Evolutionary conservation across 805 yeast species (phyloP), one percentile per base, ranked within the genome.

Genomic region (Torulaspora franciscae): DNA sequence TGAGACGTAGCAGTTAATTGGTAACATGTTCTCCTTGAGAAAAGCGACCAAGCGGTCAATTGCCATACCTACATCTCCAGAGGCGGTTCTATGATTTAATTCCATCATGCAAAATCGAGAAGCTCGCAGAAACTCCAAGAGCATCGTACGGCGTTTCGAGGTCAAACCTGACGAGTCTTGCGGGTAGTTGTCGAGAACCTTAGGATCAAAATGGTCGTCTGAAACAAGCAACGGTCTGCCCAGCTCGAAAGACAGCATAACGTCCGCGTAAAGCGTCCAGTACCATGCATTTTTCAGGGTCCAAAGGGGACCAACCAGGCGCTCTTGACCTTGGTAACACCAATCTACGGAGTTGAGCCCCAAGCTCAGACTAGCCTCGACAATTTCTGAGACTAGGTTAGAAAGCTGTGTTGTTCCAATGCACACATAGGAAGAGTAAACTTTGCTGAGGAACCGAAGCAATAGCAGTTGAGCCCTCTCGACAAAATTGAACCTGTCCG

Each of bases 391-490:
- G 7, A 61, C 46, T 6, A 57, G 22, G n/a, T 49, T 45, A 4
- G 49, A 46, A 13, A 56, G 32, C 32, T 60, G 58, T 6, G 65
- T 46, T 15, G 58, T 53, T 36, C 61, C 64, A 24, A 50, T 27
- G 34, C 49, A 45, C 14, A 45, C 52, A 24, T 45, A 42, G 1
- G 52, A 43, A 28, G 42, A 48, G 27, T 48, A 48, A 11, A 50
- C 38, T 34, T 50, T 46, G 38, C 46, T 48, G 19, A 63, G 37
- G 32, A 51, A 54, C 19, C 50, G 47, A 9, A 64, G 42, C 17
- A 61, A 40, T 7, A 62, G 36, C 42, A 58, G 64, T 28, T 65
- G 68, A 1, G 59, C 55, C 35, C 57, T 54, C 30, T 64, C 67
- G 7, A 62, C 39, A 27, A 44, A 57, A 49, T 48, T 57, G 9